Evolutionary conservation across 2,329 filamentous ascomycete genomes (phyloP).

Genomic region (Endocalyx cinctus): DNA sequence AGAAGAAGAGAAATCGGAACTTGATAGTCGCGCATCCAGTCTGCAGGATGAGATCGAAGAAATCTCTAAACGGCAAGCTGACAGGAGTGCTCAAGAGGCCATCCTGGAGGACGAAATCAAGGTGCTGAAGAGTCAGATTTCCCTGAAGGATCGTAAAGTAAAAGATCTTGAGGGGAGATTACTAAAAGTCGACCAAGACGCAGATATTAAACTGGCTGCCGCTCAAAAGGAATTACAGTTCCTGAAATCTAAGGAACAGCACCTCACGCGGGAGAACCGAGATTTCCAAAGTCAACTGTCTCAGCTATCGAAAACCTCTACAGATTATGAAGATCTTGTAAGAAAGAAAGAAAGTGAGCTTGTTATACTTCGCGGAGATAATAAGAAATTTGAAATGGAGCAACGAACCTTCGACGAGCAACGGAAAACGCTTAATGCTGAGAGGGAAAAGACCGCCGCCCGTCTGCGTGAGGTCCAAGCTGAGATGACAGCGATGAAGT

Average conservation of each 20-base stretch:
- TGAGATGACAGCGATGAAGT: slow-evolving; percentile 79
- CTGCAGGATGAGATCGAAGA: slow-evolving; percentile 69
- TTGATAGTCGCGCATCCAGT: slow-evolving; percentile 62
- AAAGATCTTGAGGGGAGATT: slow-evolving; percentile 82
- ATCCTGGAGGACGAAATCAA: slow-evolving; percentile 78
- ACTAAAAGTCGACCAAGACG: slow-evolving; percentile 79
- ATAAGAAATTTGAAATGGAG: slow-evolving; percentile 78
- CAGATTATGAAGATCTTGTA: slow-evolving; percentile 91
- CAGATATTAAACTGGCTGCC: slow-evolving; percentile 76
- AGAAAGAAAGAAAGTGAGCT: slow-evolving; percentile 93
- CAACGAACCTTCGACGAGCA: slow-evolving; percentile 75
- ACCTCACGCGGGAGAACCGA: slow-evolving; percentile 74
- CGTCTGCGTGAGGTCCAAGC: slow-evolving; percentile 82
- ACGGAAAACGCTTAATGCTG: slow-evolving; percentile 62
- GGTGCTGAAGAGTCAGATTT: slow-evolving; percentile 85
- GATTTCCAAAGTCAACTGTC: slow-evolving; percentile 80
- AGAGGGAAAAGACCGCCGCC: slow-evolving; percentile 73
- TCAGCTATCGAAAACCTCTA: slow-evolving; percentile 84
- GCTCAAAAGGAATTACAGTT: slow-evolving; percentile 76
- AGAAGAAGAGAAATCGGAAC: slow-evolving; percentile 77
- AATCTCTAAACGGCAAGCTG: slow-evolving; percentile 64
- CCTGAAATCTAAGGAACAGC: slow-evolving; percentile 68
- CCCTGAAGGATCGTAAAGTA: slow-evolving; percentile 83
- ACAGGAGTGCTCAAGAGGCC: slow-evolving; percentile 72
- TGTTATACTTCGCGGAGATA: slow-evolving; percentile 75